Evolutionary conservation across 805 yeast genomes (phyloP).

Genomic region (Candida parachauliodes): DNA sequence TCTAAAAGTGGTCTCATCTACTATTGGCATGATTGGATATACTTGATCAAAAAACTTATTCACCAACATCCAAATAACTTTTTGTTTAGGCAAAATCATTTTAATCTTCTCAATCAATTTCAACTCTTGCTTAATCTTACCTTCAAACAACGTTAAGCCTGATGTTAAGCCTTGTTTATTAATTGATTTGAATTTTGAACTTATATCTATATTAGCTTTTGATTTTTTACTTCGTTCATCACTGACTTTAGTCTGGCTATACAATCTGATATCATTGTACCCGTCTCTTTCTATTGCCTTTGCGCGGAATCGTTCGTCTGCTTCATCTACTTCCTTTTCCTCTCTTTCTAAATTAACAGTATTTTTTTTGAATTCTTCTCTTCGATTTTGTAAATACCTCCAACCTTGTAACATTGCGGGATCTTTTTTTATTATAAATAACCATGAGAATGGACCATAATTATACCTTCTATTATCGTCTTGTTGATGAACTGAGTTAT

Average conservation of each 20-base stretch:
- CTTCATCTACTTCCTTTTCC: neutral
- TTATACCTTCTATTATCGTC: constrained; percentile 38
- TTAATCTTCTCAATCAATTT: constrained; percentile 40
- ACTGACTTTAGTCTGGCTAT: constrained; percentile 5
- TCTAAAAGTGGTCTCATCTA: constrained; percentile 55
- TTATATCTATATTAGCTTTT: neutral
- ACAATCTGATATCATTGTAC: constrained; percentile 19
- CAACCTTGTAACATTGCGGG: constrained; percentile 15
- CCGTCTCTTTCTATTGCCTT: constrained; percentile 24
- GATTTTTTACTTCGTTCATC: neutral
- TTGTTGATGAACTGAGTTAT: constrained; percentile 39
- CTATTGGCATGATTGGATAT: constrained; percentile 63
- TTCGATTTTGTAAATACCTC: constrained; percentile 8
- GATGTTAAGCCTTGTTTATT: constrained; percentile 28
- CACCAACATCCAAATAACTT: constrained; percentile 52
- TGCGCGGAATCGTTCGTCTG: constrained; percentile 20
- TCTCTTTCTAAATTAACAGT: neutral
- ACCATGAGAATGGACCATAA: constrained; percentile 53
- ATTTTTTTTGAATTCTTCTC: constrained; percentile 7
- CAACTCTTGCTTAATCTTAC: constrained; percentile 27
- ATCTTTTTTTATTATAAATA: constrained; percentile 47
- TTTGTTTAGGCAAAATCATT: constrained; percentile 49
- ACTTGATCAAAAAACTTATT: constrained; percentile 57
- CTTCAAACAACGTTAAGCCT: constrained; percentile 34
- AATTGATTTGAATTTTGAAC: constrained; percentile 13